phyloP scores from a whole-genome alignment of 768 basidiomycete species.

The Podaxis sp. region DNA sequence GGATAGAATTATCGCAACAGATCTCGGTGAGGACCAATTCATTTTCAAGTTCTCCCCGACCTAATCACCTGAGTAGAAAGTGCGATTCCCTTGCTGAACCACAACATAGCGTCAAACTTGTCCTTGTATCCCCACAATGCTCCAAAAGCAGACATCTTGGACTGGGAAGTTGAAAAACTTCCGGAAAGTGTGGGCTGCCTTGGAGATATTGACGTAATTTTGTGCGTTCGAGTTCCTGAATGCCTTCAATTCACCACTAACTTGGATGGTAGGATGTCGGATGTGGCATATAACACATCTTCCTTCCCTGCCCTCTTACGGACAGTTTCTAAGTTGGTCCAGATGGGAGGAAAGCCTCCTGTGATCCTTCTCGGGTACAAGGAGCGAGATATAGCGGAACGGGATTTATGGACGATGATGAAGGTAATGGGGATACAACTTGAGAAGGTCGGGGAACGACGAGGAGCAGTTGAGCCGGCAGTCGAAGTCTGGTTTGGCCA shows the following conservation, averaged over 20 bases:
- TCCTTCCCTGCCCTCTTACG: conserved; percentile 74
- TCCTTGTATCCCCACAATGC: conserved; percentile 26
- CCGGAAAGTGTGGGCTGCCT: conserved; percentile 38
- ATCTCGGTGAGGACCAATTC: conserved; percentile 53
- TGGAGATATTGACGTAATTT: conserved; percentile 54
- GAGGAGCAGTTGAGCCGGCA: conserved; percentile 57
- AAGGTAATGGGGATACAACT: conserved; percentile 50
- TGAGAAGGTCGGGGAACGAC: conserved; percentile 44
- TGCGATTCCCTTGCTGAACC: conserved; percentile 73
- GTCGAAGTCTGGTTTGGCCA: conserved; percentile 70
- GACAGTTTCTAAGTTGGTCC: conserved; percentile 55
- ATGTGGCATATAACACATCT: conserved; percentile 87
- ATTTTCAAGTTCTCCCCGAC: background rate
- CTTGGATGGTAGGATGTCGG: conserved; percentile 67
- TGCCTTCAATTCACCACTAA: background rate
- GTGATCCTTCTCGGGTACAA: conserved; percentile 79
- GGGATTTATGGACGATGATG: conserved; percentile 67
- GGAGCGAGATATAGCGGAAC: conserved; percentile 74
- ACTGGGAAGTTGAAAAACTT: conserved; percentile 70
- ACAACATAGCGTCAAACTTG: conserved; percentile 55
- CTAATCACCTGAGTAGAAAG: conserved; percentile 26
- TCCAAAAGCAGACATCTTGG: conserved; percentile 42
- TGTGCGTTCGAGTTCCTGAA: conserved; percentile 42
- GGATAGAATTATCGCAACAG: conserved; percentile 45
- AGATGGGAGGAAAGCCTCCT: conserved; percentile 26